These are phyloP conservation scores for Blastocystis sp. DNA, from an alignment of 352 stramenopile genomes.

Conservation along the genomic window DNA sequence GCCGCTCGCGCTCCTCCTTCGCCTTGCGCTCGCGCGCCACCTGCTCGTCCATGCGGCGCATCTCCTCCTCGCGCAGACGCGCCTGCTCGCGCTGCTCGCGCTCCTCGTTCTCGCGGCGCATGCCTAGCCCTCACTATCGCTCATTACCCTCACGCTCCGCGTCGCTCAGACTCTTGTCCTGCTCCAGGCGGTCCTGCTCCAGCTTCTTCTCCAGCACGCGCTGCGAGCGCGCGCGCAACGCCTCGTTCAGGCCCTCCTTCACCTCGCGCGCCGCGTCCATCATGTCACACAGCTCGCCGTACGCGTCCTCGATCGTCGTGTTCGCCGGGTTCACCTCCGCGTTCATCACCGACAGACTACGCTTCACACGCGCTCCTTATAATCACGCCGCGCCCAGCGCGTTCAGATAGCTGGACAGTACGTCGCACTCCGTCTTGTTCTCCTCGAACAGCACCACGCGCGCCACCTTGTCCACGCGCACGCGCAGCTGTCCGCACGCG, in stretches of 20 bases:
- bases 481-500: constrained; percentile 7
- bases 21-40: neutral
- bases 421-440: neutral
- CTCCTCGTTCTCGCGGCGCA: neutral
- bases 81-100: constrained; percentile 1
- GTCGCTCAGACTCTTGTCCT: neutral
- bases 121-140: neutral
- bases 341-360: neutral
- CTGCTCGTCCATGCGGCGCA: neutral
- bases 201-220: neutral
- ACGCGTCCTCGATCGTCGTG: neutral
- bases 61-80: constrained; percentile 28
- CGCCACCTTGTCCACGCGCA: constrained; percentile 23
- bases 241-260: constrained; percentile 16
- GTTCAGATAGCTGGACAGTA: neutral
- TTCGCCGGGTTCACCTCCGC: neutral
- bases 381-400: neutral
- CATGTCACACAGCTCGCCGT: neutral
- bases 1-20: neutral
- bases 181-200: neutral
- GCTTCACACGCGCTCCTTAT: neutral
- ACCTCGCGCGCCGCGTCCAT: constrained; percentile 10
- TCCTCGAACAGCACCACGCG: constrained; percentile 11
- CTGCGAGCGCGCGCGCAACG: neutral
- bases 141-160: neutral